Conservation (phyloP, 2,329 filamentous ascomycete genomes). For the Colletotrichum eremochloae region DNA sequence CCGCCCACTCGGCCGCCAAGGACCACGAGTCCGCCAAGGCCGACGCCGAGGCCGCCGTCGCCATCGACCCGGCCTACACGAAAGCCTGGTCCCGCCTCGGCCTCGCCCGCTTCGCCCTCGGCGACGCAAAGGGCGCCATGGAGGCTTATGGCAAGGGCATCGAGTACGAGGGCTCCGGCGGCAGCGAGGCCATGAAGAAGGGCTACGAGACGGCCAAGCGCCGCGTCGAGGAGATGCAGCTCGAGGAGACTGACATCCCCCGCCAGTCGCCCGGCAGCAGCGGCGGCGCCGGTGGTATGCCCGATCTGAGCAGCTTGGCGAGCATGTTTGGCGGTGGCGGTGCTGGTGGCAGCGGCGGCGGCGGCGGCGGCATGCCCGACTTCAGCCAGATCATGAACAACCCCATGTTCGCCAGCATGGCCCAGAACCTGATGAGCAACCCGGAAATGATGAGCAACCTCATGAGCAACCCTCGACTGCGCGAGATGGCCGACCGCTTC, state of each 20-base stretch:
- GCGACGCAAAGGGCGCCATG: constrained; percentile 91
- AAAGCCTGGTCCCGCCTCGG: constrained; percentile 97
- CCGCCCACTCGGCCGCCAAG: constrained; percentile 86
- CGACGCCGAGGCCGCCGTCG: constrained; percentile 92
- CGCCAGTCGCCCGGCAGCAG: constrained; percentile 52
- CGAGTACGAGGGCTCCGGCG: constrained; percentile 92
- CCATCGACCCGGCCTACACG: constrained; percentile 91
- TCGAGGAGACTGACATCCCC: constrained; percentile 61
- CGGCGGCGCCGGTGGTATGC: constrained; percentile 71
- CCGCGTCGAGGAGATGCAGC: constrained; percentile 84
- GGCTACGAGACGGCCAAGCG: constrained; percentile 94
- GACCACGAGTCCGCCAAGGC: constrained; percentile 87
- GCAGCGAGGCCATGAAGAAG: constrained; percentile 97
- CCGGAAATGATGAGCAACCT: constrained; percentile 91
- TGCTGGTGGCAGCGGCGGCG: constrained; percentile 66
- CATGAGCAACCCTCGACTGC: constrained; percentile 92
- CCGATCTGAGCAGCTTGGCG: constrained; percentile 78
- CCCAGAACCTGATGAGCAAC: constrained; percentile 97
- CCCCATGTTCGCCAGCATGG: constrained; percentile 98
- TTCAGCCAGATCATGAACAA: constrained; percentile 92
- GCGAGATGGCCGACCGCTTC: constrained; percentile 89
- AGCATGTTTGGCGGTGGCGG: constrained; percentile 78
- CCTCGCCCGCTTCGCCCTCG: constrained; percentile 90
- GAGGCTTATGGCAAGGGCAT: constrained; percentile 95
- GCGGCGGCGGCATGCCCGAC: constrained; percentile 87